phyloP scores from a whole-genome alignment of 768 basidiomycete species.

The Punctularia strigosozonata region DNA sequence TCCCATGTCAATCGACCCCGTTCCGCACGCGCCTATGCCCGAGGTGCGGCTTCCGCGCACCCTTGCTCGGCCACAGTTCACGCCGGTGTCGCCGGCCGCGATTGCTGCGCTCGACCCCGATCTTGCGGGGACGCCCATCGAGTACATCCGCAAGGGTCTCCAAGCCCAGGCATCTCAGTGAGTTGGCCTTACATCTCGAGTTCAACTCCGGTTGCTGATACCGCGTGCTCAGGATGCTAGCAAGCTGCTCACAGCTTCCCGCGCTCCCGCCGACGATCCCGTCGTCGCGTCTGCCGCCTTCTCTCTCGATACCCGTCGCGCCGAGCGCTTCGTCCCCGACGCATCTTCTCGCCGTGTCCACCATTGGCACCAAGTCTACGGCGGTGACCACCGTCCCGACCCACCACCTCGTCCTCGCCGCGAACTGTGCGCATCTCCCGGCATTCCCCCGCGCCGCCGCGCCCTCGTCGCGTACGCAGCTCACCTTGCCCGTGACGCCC shows the following conservation, averaged over 20 bases:
- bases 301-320: slow-evolving; percentile 2
- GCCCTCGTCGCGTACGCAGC: slow-evolving; percentile 5
- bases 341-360: slow-evolving; percentile 34
- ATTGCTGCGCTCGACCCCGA: slow-evolving; percentile 42
- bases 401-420: slow-evolving; percentile 50
- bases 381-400: slow-evolving; percentile 43
- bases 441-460: slow-evolving; percentile 28
- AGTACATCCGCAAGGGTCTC: slow-evolving; percentile 48
- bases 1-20: slow-evolving; percentile 3
- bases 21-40: slow-evolving; percentile 17
- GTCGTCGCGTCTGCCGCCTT: slow-evolving; percentile 5
- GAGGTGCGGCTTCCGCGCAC: slow-evolving; percentile 61
- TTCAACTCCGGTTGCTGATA: not conserved
- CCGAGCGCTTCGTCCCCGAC: slow-evolving; percentile 14
- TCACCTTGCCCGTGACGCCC: slow-evolving; percentile 50
- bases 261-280: slow-evolving; percentile 6
- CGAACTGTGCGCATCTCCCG: slow-evolving; percentile 47
- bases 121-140: slow-evolving; percentile 39
- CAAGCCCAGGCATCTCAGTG: slow-evolving; percentile 32
- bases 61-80: slow-evolving; percentile 49
- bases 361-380: slow-evolving; percentile 28
- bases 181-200: slow-evolving; percentile 9
- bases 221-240: slow-evolving; percentile 3
- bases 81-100: slow-evolving; percentile 43
- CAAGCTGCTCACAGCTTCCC: slow-evolving; percentile 6